Percentiles rank a stretch among this genome's conserved stretches.
Evolutionary conservation across 2,329 filamentous ascomycete species (phyloP).

Genomic region (Boeremia lycopersici): DNA sequence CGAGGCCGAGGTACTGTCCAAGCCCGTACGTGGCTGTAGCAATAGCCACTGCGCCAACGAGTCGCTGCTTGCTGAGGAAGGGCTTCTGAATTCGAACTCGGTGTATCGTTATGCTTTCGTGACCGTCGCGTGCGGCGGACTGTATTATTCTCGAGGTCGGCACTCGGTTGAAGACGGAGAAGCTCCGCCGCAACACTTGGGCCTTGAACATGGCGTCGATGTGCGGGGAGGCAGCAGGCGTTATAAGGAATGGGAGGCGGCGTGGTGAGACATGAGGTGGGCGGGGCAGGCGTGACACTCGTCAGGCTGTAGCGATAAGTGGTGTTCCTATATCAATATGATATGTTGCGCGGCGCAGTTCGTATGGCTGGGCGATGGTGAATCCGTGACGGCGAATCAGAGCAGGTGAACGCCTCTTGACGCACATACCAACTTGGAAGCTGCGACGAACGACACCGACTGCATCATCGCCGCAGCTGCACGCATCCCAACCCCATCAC

Average conservation of each 20-base stretch:
- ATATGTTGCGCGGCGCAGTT: background rate
- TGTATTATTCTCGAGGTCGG: conserved; percentile 31
- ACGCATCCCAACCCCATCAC: conserved; percentile 28
- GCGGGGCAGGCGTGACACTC: background rate
- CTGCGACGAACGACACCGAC: conserved; percentile 8
- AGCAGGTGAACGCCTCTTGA: conserved; percentile 1
- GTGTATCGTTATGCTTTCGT: conserved; percentile 42
- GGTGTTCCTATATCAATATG: background rate
- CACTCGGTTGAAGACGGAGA: conserved; percentile 41
- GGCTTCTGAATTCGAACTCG: conserved; percentile 50
- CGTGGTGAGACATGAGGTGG: conserved; percentile 27
- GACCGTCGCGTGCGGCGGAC: conserved; percentile 38
- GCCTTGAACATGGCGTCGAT: conserved; percentile 46
- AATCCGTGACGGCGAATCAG: conserved; percentile 6
- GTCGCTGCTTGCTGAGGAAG: conserved; percentile 32
- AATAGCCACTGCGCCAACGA: conserved; percentile 31
- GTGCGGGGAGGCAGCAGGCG: conserved; percentile 20
- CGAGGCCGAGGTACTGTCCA: conserved; percentile 30
- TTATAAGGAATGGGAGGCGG: conserved; percentile 19
- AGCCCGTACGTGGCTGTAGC: conserved; percentile 27
- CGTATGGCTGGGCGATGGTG: background rate
- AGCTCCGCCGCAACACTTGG: conserved; percentile 45
- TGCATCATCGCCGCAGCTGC: conserved; percentile 24
- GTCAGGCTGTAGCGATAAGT: background rate
- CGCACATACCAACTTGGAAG: conserved; percentile 10